Percentiles rank a stretch among this genome's conserved stretches.
phyloP scores from a whole-genome alignment of 2,329 filamentous ascomycete genomes.

The Cordyceps javanica region DNA sequence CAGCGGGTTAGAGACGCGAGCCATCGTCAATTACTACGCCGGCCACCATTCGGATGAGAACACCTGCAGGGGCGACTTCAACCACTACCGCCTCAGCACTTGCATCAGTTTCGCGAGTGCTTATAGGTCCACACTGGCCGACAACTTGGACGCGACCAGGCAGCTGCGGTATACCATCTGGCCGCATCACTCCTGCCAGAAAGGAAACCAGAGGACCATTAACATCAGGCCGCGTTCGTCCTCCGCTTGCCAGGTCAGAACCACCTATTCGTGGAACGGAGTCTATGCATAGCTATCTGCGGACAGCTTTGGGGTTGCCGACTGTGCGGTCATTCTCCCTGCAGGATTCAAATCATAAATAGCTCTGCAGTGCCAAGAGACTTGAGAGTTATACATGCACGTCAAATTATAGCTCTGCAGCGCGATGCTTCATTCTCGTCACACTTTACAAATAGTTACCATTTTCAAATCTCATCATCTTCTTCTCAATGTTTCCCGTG shows the following conservation, averaged over 20 bases:
- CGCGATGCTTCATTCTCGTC: too few relatives aligned
- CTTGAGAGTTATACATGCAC: not conserved
- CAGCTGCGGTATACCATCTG: not conserved
- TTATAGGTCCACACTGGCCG: not conserved
- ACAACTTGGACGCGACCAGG: not conserved
- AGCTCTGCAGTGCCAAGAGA: not conserved
- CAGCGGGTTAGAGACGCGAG: not conserved
- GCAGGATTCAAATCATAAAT: not conserved
- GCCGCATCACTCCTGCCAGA: not conserved
- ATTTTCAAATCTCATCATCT: not conserved
- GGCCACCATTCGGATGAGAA: not conserved
- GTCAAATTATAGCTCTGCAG: not conserved
- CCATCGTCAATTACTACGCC: not conserved
- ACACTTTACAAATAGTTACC: too few relatives aligned
- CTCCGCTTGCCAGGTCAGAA: not conserved
- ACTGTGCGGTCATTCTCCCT: not conserved
- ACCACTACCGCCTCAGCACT: not conserved
- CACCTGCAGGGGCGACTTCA: not conserved
- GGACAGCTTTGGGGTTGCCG: not conserved
- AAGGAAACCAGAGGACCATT: constrained; percentile 1
- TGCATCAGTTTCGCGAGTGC: not conserved
- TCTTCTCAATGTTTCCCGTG: not conserved
- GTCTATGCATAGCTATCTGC: not conserved
- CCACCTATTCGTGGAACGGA: constrained; percentile 1
- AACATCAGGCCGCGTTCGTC: not conserved